Base-by-base conservation (phyloP, 345 rosid species). In the Lepidium sativum region DNA sequence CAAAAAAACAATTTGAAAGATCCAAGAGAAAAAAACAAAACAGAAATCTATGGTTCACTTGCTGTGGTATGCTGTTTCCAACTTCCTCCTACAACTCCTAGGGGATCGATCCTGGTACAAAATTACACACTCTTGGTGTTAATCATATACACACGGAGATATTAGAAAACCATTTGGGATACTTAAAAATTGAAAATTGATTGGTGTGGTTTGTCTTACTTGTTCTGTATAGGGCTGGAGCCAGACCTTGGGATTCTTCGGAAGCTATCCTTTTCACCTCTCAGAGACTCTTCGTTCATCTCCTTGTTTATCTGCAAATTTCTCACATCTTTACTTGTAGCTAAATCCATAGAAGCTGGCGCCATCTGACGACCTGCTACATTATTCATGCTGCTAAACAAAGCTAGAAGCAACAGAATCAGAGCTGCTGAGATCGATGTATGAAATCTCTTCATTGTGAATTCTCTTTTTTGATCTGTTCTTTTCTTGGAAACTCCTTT, bases 211-310 rank as follows among this genome's bases (percentile, higher is more conserved):
- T 34, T 66, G 68, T 47, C 33, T 61, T 80, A 87, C 86, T 77
- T 88, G 79, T 91, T 91, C 79, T 86, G 88, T 37, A 63, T 84
- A 32, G 95, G 98, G 72, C 86, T 91, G 14, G 84, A 66, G 55
- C 61, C 74, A 75, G 82, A 81, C 11, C 88, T 89, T 60, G 98
- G 98, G 49, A 86, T 82, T 76, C 51, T 75, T 54, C 84, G 62
- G 72, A 81, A 82, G 82, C 91, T 86, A 1, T 86, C 77, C 33
- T 65, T 66, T 8, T 77, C 82, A 55, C 80, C 70, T 77, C 81
- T 50, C 45, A 59, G 68, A 13, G 79, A 71, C 58, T 60, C 53
- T 25, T 47, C 53, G 45, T 60, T 53, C 64, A 8, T 68, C 73
- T 72, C 73, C 69, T 79, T 47, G 18, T 33, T 65, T 40, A 79